A percentile compares a stretch with the other conserved stretches of the same genome.
phyloP scores from a whole-genome alignment of 108 stramenopile species.

The Cylindrotheca fusiformis region DNA sequence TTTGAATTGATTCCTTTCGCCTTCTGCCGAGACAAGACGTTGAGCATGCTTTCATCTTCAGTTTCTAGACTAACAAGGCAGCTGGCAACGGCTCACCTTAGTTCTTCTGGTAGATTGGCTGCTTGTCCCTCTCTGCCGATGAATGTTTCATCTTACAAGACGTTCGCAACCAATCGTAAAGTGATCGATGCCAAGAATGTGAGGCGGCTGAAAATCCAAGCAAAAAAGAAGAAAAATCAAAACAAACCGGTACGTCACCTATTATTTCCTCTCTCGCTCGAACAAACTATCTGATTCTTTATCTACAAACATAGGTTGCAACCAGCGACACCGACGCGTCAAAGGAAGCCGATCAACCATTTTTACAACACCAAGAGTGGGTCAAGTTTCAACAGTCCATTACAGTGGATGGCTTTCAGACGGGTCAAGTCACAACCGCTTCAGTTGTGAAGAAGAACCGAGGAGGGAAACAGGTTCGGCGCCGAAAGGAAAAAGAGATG shows the following conservation, averaged over 20 bases:
- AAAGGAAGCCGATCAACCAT: constrained; percentile 9
- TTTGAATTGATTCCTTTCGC: too few relatives aligned
- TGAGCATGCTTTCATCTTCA: too few relatives aligned
- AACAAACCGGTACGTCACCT: constrained; percentile 3
- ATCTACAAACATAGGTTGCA: neutral
- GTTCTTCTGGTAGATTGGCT: too few relatives aligned
- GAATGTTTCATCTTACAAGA: neutral
- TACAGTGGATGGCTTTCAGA: constrained; percentile 76
- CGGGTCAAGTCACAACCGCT: constrained; percentile 61
- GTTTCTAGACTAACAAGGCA: too few relatives aligned
- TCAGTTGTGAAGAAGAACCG: constrained; percentile 47
- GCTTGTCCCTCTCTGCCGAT: neutral
- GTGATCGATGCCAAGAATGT: constrained; percentile 35
- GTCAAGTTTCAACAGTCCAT: constrained; percentile 85
- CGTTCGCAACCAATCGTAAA: constrained; percentile 21
- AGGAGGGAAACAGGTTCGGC: constrained; percentile 56
- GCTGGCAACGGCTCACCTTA: too few relatives aligned
- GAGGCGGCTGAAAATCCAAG: constrained; percentile 25
- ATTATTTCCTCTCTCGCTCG: neutral
- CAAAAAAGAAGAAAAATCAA: constrained; percentile 27
- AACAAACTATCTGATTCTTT: neutral
- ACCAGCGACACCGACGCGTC: neutral
- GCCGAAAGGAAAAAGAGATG: constrained; percentile 43
- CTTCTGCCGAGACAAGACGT: too few relatives aligned
- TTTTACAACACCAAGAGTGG: constrained; percentile 75